These are phyloP conservation scores for Microcyclospora pomicola DNA, from an alignment of 2,329 filamentous ascomycete species.

Conservation along the genomic window DNA sequence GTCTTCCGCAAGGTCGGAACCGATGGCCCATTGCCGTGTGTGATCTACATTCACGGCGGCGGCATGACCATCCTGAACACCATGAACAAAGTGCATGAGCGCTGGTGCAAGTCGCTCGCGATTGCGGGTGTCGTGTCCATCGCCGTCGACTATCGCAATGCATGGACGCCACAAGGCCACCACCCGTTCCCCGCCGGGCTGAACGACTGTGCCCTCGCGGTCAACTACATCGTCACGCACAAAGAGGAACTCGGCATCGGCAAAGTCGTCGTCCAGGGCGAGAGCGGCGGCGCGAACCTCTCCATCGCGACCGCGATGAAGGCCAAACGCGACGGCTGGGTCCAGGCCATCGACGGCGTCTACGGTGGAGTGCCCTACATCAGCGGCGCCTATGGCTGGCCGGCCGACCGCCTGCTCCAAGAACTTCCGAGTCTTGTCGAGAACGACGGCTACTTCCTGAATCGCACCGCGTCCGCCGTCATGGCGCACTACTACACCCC, in stretches of 20 bases:
- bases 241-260: conserved; percentile 12
- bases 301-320: conserved; percentile 16
- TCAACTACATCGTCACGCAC: conserved; percentile 12
- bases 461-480: conserved; percentile 1
- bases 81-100: conserved; percentile 11
- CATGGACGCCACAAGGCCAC: conserved; percentile 12
- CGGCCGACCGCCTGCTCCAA: conserved; percentile 9
- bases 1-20: conserved; percentile 8
- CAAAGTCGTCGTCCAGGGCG: conserved; percentile 19
- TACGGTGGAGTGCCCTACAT: conserved; percentile 17
- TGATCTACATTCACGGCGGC: conserved; percentile 20
- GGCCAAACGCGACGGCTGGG: conserved; percentile 18
- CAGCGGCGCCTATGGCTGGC: conserved; percentile 10
- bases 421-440: conserved; percentile 18
- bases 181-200: conserved; percentile 18
- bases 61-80: conserved; percentile 9
- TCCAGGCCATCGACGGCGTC: conserved; percentile 14
- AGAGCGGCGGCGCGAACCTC: conserved; percentile 20
- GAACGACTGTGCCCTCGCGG: conserved; percentile 17
- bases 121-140: conserved; percentile 13
- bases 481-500: conserved; percentile 14
- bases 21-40: conserved; percentile 8
- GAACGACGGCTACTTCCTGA: conserved; percentile 16
- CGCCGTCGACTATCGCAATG: conserved; percentile 21
- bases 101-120: conserved; percentile 16